Conservation (phyloP, 2,329 filamentous ascomycete species). For the Xylariaceae sp. region DNA sequence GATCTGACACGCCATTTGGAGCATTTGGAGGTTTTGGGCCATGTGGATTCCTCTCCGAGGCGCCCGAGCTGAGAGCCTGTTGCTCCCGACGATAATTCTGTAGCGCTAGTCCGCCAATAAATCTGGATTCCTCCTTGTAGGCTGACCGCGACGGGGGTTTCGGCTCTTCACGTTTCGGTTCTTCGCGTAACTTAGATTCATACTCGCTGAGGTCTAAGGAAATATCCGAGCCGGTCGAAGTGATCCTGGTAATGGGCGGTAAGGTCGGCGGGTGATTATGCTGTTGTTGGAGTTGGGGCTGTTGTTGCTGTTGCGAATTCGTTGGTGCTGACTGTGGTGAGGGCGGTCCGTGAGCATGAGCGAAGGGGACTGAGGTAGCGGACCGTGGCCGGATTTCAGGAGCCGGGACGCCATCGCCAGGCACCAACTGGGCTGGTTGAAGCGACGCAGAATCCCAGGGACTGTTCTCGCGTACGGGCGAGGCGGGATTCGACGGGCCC, state of each 20-base stretch:
- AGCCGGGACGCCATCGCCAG: conserved; percentile 47
- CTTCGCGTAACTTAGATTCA: conserved; percentile 22
- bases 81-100: conserved; percentile 52
- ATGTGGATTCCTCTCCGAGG: conserved; percentile 22
- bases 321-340: conserved; percentile 36
- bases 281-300: conserved; percentile 14
- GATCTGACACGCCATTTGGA: conserved; percentile 21
- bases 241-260: conserved; percentile 54
- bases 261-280: conserved; percentile 35
- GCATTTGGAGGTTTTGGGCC: too few relatives aligned
- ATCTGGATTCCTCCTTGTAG: conserved; percentile 47
- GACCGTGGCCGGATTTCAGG: conserved; percentile 48
- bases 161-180: conserved; percentile 28
- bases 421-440: conserved; percentile 45
- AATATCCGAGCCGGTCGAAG: conserved; percentile 43
- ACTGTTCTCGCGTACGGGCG: conserved; percentile 52
- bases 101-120: conserved; percentile 59
- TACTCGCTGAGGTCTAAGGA: conserved; percentile 24
- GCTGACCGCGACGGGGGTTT: conserved; percentile 38
- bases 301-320: conserved; percentile 13
- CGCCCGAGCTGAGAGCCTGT: conserved; percentile 25
- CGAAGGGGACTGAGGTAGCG: conserved; percentile 33
- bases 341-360: conserved; percentile 40
- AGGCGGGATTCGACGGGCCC: conserved; percentile 58
- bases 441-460: conserved; percentile 45